Base-by-base conservation (phyloP, 2,329 filamentous ascomycete species). In the Tolypocladium paradoxum region DNA sequence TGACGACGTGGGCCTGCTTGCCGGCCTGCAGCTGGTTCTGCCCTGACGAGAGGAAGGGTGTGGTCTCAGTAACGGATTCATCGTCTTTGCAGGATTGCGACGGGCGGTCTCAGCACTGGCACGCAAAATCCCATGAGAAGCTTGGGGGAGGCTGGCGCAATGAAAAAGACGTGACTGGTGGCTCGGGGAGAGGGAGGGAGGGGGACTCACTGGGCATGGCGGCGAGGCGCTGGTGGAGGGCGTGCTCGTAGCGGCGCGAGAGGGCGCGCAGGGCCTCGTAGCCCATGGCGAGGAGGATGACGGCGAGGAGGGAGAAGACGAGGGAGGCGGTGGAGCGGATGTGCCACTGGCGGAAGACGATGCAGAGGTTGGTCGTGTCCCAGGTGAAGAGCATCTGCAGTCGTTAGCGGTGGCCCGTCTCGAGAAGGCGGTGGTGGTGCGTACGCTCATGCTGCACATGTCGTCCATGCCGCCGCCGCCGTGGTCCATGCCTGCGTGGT, bases 331-430 rank as follows among this genome's bases (percentile, higher is more conserved):
- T 84, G 56, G 85, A 84, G 57, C 79, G 84, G 69, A 99, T 74
- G 72, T 88, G 91, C 93, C 93, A 99, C 71, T 85, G 83, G 62
- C 79, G 80, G 77, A 97, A 99, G 70, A 99, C 82, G 70, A 99
- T 95, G 79, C 93, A 99, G 59, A 99, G 88, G 73, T 97, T 87
- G 53, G 78, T 82, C 3, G 91, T 92, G 69, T 90, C 83, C 92
- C 92, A 99, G 56, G 90, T 97, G 76, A 99, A 99, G 60, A 97
- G 83, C 92, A 96, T 97, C 90, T 96, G 61, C 22, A 49, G 27
- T 34, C 27, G 16, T 31, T 22, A 53, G 47, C 47, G 22, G 7
- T 9, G 20, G n/a, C 7, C 2, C 27, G 31, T 6, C 2, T 14
- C 43, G 7, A n/a, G 20, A 16, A 16, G 31, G 33, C 6, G 14